Evolutionary conservation across 192 early-diverging fungal species (phyloP).

Genomic region (Coemansia guatemalensis): DNA sequence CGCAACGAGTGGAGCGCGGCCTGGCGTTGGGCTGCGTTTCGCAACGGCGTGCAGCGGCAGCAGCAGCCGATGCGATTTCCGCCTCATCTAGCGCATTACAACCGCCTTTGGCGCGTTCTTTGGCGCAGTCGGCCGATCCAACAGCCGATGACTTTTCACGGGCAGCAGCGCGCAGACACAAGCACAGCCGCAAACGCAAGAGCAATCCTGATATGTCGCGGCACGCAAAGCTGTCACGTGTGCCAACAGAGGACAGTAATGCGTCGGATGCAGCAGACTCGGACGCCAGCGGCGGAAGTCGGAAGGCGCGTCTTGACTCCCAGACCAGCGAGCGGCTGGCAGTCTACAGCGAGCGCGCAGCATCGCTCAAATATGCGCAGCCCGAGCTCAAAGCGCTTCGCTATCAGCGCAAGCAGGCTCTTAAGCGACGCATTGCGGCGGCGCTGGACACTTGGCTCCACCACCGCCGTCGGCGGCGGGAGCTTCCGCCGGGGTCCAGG

Average conservation of each 20-base stretch:
- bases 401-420: slow-evolving; percentile 36
- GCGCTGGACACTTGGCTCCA: slow-evolving; percentile 30
- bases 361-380: slow-evolving; percentile 22
- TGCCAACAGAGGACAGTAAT: slow-evolving; percentile 23
- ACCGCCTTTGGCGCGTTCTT: neutral
- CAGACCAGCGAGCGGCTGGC: slow-evolving; percentile 14
- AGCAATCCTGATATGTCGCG: slow-evolving; percentile 53
- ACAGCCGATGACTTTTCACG: neutral
- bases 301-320: slow-evolving; percentile 3
- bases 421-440: slow-evolving; percentile 22
- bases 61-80: slow-evolving; percentile 25
- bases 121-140: neutral
- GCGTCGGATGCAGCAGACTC: neutral
- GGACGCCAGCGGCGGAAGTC: neutral
- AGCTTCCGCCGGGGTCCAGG: neutral
- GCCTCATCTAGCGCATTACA: slow-evolving; percentile 7
- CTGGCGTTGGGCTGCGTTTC: slow-evolving; percentile 38
- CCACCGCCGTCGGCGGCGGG: neutral
- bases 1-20: slow-evolving; percentile 32
- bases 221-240: slow-evolving; percentile 41
- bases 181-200: slow-evolving; percentile 47
- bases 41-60: slow-evolving; percentile 38
- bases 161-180: neutral
- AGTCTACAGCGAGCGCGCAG: slow-evolving; percentile 13
- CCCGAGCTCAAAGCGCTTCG: slow-evolving; percentile 29